phyloP scores from a whole-genome alignment of 345 rosid species.

The Populus deltoides region DNA sequence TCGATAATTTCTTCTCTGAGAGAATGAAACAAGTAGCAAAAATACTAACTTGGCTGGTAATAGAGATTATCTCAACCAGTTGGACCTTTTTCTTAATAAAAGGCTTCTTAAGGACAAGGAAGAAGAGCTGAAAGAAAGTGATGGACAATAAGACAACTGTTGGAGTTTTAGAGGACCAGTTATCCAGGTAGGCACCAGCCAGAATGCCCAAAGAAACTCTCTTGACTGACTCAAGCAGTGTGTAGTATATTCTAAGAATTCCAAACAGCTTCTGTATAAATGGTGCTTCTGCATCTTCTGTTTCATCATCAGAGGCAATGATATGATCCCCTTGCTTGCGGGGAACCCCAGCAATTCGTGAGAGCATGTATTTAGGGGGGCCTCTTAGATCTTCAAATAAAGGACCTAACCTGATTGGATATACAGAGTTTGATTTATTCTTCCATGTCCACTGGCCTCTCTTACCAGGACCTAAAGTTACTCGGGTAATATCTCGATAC shows the following conservation, averaged over 20 bases:
- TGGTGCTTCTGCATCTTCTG: conserved; percentile 93
- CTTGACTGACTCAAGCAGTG: conserved; percentile 56
- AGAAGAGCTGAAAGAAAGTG: conserved; percentile 81
- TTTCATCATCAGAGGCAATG: conserved; percentile 90
- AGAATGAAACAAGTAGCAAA: conserved; percentile 55
- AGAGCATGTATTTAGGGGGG: conserved; percentile 94
- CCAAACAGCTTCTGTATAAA: conserved; percentile 87
- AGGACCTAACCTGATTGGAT: conserved; percentile 57
- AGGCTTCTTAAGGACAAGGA: conserved; percentile 82
- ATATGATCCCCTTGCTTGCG: conserved; percentile 52
- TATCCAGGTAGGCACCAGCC: conserved; percentile 57
- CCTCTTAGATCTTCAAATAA: conserved; percentile 88
- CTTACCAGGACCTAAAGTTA: conserved; percentile 90
- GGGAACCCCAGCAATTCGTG: conserved; percentile 62
- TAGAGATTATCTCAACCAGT: conserved; percentile 70
- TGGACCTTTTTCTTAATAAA: conserved; percentile 90
- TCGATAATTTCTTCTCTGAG: conserved; percentile 37
- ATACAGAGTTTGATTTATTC: conserved; percentile 39
- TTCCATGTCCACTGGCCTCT: conserved; percentile 98
- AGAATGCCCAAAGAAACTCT: conserved; percentile 60
- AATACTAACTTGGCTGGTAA: conserved; percentile 56
- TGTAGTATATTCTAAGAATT: conserved; percentile 88
- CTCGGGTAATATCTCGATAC: conserved; percentile 81
- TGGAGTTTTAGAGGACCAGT: conserved; percentile 50
- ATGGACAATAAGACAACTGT: conserved; percentile 50